Conservation (phyloP, 495 filamentous ascomycete species). For the Talaromyces stipitatus region DNA sequence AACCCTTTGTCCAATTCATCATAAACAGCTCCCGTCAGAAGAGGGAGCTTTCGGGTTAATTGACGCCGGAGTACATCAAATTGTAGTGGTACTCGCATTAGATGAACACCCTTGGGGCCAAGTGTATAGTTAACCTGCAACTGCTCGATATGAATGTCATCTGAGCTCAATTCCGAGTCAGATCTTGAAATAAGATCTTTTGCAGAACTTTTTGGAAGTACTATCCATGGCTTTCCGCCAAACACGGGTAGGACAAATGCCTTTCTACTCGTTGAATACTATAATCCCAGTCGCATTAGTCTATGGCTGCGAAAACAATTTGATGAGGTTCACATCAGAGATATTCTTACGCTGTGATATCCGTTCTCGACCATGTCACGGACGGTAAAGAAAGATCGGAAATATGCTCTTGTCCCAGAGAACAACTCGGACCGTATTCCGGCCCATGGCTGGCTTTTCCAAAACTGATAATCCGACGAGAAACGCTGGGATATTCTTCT, state of each 20-base stretch:
- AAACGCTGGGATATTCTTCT: neutral
- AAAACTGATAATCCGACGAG: neutral
- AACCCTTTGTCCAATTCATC: slow-evolving; percentile 15
- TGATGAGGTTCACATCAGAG: neutral
- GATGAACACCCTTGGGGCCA: neutral
- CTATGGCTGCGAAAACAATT: neutral
- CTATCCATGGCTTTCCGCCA: neutral
- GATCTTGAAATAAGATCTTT: neutral
- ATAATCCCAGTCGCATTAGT: neutral
- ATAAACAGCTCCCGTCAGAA: neutral
- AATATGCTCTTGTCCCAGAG: neutral
- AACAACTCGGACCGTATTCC: neutral
- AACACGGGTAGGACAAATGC: neutral
- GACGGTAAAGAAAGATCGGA: neutral
- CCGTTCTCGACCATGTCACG: neutral
- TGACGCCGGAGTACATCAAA: neutral
- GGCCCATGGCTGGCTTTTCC: neutral
- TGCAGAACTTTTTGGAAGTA: neutral
- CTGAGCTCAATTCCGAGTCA: neutral
- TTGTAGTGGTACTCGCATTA: neutral
- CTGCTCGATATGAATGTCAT: neutral
- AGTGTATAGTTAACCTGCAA: neutral
- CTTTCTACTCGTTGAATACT: neutral
- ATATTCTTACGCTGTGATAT: neutral
- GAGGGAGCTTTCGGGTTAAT: neutral